Evolutionary conservation across 2,329 filamentous ascomycete genomes (phyloP), one percentile per base, ranked within the genome.

Genomic region (Penicillium sp.): DNA sequence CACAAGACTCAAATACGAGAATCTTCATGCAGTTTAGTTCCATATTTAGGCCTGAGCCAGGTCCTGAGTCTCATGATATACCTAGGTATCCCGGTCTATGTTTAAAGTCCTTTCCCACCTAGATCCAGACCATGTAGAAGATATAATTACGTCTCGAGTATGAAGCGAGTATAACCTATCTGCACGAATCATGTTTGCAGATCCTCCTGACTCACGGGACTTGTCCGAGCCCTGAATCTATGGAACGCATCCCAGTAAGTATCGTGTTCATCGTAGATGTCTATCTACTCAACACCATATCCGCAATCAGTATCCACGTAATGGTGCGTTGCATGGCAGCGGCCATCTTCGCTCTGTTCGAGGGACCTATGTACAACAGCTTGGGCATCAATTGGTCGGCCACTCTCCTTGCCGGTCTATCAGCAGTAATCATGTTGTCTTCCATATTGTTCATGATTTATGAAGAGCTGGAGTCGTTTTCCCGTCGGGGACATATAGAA

Each of bases 341-440:
- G 4, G 68, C 64, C 2, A 65, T 58, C 1, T 65, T 64, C 28
- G 61, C 61, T 4, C 47, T 62, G 10, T 58, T 57, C 37, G 58
- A 59, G 23, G 44, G 49, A 1, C 50, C 54, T 1, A 55, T 61
- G 54, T 62, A 61, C 44, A 38, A 51, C 4, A 41, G 20, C 3
- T 28, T 61, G 38, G 50, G 54, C 9, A 53, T 62, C 6, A 54
- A 58, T 32, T 62, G 54, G 52, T 57, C 60, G 20, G 48, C 57
- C 13, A 62, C 60, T 2, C 27, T 62, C 31, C 33, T 61, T 6
- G 57, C 55, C 1, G 54, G 40, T 0, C 6, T 62, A 31, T 78
- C 68, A 2, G 77, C 74, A 0, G 85, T 82, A 31, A 95, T 75
- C 53, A 95, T 78, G 2, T 89, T 88, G 59, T 95, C 89, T 3